Evolutionary conservation across 495 filamentous ascomycete species (phyloP), one percentile per base, ranked within the genome.

Genomic region (Talaromyces adpressus): DNA sequence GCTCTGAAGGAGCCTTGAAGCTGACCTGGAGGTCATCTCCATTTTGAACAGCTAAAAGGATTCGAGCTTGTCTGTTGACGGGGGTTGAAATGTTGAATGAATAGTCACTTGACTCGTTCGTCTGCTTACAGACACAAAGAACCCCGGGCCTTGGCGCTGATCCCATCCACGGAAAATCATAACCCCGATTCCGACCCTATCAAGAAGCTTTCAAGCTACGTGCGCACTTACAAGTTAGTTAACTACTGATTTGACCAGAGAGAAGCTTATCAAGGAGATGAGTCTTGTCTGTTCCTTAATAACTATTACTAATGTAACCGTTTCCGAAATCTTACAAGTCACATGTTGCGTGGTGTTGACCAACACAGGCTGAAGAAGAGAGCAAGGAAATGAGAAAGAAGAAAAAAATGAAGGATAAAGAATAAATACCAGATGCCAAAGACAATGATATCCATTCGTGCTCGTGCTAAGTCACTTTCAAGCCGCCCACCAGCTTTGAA

Each of bases 1-100:
- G 23, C 72, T 71, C 68, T 68, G 73, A 34, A 79, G 65, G 45
- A 79, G 72, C 66, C 72, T 72, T 64, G 70, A 67, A 16, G 73
- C 67, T 62, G 77, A 76, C 59, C 73, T 71, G 66, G 73, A 72
- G 65, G 70, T 72, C 62, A 74, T 68, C 62, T 79, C 75, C 78
- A 80, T 80, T n/a, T 61, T 77, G 51, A 32, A 36, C 11, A 12
- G 30, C 30, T 18, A 22, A 6, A 32, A 58, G 27, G 56, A 56
- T 56, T 56, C 52, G 16, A 56, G n/a, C 12, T 29, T 29, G 27
- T 29, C 14, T 25, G n/a, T 14, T 27, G 27, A 29, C 29, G 23
- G 18, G 25, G 5, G 23, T 27, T 56, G 23, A n/a, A 29, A 54
- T 54, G n/a, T 18, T 49, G 45, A 49, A 49, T 20, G 14, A 41